Evolutionary conservation across 345 rosid genomes (phyloP), one percentile per base, ranked within the genome.

Genomic region (Bruguiera gymnorhiza): DNA sequence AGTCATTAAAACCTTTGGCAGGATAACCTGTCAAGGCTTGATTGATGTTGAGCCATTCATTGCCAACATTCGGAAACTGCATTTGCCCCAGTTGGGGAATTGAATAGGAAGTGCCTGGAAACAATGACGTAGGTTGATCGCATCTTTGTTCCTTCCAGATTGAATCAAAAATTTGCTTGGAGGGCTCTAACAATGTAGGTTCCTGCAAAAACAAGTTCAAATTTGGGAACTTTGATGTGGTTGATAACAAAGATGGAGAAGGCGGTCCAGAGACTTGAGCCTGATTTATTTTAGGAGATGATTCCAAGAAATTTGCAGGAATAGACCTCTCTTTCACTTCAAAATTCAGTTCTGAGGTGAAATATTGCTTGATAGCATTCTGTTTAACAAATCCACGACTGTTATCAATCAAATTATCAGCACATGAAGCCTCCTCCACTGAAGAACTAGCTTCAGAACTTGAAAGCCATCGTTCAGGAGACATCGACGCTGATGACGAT

Each of bases 181-280:
- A 50, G 21, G 81, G 82, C 69, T 73, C 72, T 59, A 67, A 60
- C 58, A 66, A 67, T 34, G 65, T 15, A 29, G 91, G 86, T 63
- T 86, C 92, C 69, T 79, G 84, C 61, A 81, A 76, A 76, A 86
- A 85, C 79, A 93, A 79, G 69, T 84, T 72, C 51, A 90, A 78
- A 46, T 83, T 83, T 70, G 92, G 90, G 66, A 78, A 73, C 57
- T 79, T 86, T 6, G 84, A 76, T 43, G 72, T 39, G 74, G 70
- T 58, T 32, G 66, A 36, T 23, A 56, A 27, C 16, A 56, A 64
- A 60, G 78, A 70, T 4, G 84, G 83, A 54, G 82, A 68, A 21
- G 79, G 60, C 0, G 75, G 76, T 16, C 76, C 82, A 16, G 81
- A 62, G 13, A 50, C 68, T 70, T 67, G 80, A 37, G 65, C 13